Base-by-base conservation (phyloP, 2,329 filamentous ascomycete genomes). In the Aplosporella prunicola region DNA sequence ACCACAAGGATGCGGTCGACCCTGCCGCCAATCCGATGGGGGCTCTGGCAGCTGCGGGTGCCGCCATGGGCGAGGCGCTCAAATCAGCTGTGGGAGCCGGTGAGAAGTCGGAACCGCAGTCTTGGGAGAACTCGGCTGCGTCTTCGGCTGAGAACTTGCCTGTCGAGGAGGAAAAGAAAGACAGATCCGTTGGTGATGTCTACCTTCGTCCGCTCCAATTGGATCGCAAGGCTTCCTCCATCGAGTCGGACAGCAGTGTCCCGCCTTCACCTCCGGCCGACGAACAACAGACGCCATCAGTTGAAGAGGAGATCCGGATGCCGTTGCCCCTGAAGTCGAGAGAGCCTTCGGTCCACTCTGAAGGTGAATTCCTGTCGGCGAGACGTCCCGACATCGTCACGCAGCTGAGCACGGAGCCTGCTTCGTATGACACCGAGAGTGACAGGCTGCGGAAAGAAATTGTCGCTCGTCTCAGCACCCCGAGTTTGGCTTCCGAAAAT, bases 391-490 rank as follows among this genome's bases (percentile, higher is more conserved):
- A 42, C 9, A 49, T 58, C 25, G 32, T 55, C 16, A 46, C 52
- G 13, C 51, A 60, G 30, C 40, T 67, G 32, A 73, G 69, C 49
- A 71, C 69, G 0, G 66, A 67, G 8, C 67, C 68, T 6, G 63
- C 61, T 6, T 69, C 70, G 1, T 69, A 75, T 20, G 66, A 78
- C 41, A 74, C 79, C 46, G 81, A 86, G 49, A 86, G 74, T 49
- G 82, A 88, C 46, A 68, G 73, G 39, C 56, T 88, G 31, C 71
- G 77, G 18, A 79, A 84, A 42, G 83, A 88, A 48, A 88, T 88
- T 38, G 76, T 85, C 36, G 76, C 74, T 41, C 82, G 76, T 27
- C 63, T 88, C 2, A 78, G 69, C 38, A 43, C 42, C 8, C 35
- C 40, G 13, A 32, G 29, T 15, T 15, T 40, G 9, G 37, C 30